Evolutionary conservation across 2,329 filamentous ascomycete genomes (phyloP).

Genomic region (Fusarium denticulatum): DNA sequence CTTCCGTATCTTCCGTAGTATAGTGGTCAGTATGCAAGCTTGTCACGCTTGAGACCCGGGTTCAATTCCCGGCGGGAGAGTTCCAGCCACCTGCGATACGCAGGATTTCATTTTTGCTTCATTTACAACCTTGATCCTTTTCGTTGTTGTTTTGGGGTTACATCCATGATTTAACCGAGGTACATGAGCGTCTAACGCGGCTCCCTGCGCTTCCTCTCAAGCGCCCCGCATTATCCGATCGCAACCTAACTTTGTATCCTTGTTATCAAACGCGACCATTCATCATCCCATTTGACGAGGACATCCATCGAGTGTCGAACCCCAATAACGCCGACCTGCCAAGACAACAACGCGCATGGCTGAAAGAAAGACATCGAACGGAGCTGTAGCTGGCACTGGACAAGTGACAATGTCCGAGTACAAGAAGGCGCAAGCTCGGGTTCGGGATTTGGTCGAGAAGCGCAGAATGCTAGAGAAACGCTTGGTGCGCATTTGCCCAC

Average conservation of each 20-base stretch:
- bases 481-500: constrained; percentile 45
- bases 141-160: not conserved
- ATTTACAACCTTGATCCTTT: not conserved
- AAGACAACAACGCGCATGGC: constrained; percentile 43
- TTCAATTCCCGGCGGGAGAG: constrained; percentile 31
- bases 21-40: constrained; percentile 32
- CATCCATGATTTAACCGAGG: not conserved
- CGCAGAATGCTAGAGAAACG: constrained; percentile 51
- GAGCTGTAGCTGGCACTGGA: constrained; percentile 39
- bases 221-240: constrained; percentile 20
- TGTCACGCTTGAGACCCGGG: constrained; percentile 28
- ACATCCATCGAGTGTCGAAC: not conserved
- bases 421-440: constrained; percentile 59
- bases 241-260: constrained; percentile 8
- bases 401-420: constrained; percentile 58
- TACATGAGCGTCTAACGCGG: constrained; percentile 6
- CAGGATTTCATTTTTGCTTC: not conserved
- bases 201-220: not conserved
- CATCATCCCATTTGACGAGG: not conserved
- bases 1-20: constrained; percentile 22
- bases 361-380: constrained; percentile 45
- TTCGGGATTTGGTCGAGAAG: constrained; percentile 60
- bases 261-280: constrained; percentile 6
- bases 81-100: constrained; percentile 13
- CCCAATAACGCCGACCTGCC: not conserved